A percentile compares a stretch with the other conserved stretches of the same genome.
These are phyloP conservation scores for Pseudocercospora cruenta DNA, from an alignment of 2,329 filamentous ascomycete genomes.

Conservation along the genomic window DNA sequence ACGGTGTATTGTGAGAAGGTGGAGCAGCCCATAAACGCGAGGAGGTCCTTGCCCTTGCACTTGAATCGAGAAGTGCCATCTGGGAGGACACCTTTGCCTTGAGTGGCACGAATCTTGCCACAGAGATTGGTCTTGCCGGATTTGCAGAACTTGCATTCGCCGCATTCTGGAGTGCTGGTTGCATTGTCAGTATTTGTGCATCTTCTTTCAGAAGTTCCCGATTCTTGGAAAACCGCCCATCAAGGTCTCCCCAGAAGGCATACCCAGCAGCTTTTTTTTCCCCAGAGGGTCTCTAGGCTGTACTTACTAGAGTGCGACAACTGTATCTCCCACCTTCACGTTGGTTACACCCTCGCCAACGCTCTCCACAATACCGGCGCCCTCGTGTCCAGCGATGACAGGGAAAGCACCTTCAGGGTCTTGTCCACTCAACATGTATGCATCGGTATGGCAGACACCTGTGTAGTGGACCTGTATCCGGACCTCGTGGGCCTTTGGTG, in stretches of 20 bases:
- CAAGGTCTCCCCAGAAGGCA: conserved; percentile 18
- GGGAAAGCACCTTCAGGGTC: conserved; percentile 95
- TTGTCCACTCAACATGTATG: conserved; percentile 86
- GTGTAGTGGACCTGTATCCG: conserved; percentile 97
- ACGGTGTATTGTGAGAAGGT: conserved; percentile 99
- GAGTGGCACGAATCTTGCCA: conserved; percentile 96
- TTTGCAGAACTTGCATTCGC: conserved; percentile 99
- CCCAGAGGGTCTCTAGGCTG: background rate
- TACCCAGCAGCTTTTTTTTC: background rate
- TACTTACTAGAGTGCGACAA: conserved; percentile 81
- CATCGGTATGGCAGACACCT: conserved; percentile 98
- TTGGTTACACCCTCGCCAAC: conserved; percentile 93
- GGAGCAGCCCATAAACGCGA: conserved; percentile 99
- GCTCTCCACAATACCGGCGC: conserved; percentile 89
- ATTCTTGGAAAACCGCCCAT: background rate
- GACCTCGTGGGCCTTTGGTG: conserved; percentile 90
- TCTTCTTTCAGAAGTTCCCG: background rate
- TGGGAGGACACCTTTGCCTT: conserved; percentile 95
- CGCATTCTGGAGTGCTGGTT: conserved; percentile 89
- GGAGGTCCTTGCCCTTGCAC: conserved; percentile 89
- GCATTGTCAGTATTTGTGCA: conserved; percentile 19
- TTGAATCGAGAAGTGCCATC: conserved; percentile 94
- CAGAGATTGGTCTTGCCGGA: conserved; percentile 99
- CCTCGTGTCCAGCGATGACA: conserved; percentile 86
- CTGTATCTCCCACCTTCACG: conserved; percentile 91